Evolutionary conservation across 805 yeast genomes (phyloP).

Genomic region (Hanseniaspora vineae): DNA sequence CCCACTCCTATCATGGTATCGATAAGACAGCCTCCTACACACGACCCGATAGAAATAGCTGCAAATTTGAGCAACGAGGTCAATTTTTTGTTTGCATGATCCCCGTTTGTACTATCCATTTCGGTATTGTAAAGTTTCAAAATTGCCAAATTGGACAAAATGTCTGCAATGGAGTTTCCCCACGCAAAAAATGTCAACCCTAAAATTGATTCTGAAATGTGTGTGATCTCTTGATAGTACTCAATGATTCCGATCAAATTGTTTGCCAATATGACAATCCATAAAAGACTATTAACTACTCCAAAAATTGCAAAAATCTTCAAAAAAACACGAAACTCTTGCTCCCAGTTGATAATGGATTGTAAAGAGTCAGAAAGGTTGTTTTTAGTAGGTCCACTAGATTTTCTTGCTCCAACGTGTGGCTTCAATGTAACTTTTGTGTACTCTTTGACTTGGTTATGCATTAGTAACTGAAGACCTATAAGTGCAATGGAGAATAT

Average conservation of each 20-base stretch:
- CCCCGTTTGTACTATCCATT: too few species aligned
- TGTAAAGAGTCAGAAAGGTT: slow-evolving; percentile 5
- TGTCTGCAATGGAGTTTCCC: slow-evolving; percentile 89
- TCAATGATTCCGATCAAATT: slow-evolving; percentile 23
- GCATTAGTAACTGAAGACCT: slow-evolving; percentile 7
- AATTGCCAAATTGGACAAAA: slow-evolving; percentile 73
- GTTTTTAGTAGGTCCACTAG: too few species aligned
- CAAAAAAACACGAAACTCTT: slow-evolving; percentile 7
- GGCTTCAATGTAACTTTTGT: slow-evolving; percentile 15
- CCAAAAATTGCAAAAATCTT: slow-evolving; percentile 11
- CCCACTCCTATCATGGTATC: slow-evolving; percentile 77
- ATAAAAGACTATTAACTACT: slow-evolving; percentile 20
- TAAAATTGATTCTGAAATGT: slow-evolving; percentile 64
- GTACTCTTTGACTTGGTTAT: slow-evolving; percentile 7
- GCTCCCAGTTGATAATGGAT: slow-evolving; percentile 4
- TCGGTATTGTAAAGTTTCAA: slow-evolving; percentile 36
- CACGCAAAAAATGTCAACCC: slow-evolving; percentile 90
- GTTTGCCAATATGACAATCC: slow-evolving; percentile 23
- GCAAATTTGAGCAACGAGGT: slow-evolving; percentile 51
- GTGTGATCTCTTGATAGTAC: slow-evolving; percentile 19
- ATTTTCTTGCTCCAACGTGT: too few species aligned
- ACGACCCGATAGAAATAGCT: slow-evolving; percentile 82
- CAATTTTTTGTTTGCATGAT: slow-evolving; percentile 8
- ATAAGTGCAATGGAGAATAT: slow-evolving; percentile 6
- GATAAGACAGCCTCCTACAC: slow-evolving; percentile 85